Base-by-base conservation (phyloP, 2,329 filamentous ascomycete species). In the Leptographium procerum region DNA sequence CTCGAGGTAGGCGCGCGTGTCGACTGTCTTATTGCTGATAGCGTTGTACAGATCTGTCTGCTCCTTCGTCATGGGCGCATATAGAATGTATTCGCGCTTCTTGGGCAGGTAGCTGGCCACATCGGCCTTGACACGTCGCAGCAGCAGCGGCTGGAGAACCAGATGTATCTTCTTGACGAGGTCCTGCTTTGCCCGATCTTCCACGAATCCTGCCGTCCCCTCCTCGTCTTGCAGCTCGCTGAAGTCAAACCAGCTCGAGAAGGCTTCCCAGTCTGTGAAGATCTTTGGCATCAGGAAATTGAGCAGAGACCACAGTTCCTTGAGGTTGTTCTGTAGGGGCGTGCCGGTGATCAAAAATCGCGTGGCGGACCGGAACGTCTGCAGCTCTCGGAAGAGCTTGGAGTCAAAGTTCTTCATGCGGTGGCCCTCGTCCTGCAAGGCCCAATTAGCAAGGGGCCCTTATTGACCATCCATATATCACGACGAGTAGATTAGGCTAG, bases 351-450 rank as follows among this genome's bases (percentile, higher is more conserved):
- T 96, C 1, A 99, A 79, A 0, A 99, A 79, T 58, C 94, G 82
- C 47, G 95, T 96, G 0, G 91, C 90, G 0, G 92, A 97, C 28
- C 86, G 85, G 67, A 97, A 97, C 0, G 87, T 86, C 63, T 94
- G 84, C 0, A 99, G 75, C 64, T 96, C 90, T 53, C 89, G 87
- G 62, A 97, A 96, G 0, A 99, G 77, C 59, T 89, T 88, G 33
- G 92, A 95, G 55, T 97, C 91, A 62, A 95, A 87, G 63, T 99
- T 99, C 75, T 99, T 99, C 79, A 99, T 85, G 1, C 94, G 87
- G 69, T 99, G 94, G 0, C 94, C 94, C 72, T 99, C 94, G 65
- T 99, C 92, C 85, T 88, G 22, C 24, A 31, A 8, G 28, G 7
- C 5, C 13, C 45, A 8, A 33, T 67, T 33, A 16, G 22, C 4